Evolutionary conservation across 148 eudicot genomes (phyloP), one percentile per base, ranked within the genome.

Genomic region (Nyssa sinensis): DNA sequence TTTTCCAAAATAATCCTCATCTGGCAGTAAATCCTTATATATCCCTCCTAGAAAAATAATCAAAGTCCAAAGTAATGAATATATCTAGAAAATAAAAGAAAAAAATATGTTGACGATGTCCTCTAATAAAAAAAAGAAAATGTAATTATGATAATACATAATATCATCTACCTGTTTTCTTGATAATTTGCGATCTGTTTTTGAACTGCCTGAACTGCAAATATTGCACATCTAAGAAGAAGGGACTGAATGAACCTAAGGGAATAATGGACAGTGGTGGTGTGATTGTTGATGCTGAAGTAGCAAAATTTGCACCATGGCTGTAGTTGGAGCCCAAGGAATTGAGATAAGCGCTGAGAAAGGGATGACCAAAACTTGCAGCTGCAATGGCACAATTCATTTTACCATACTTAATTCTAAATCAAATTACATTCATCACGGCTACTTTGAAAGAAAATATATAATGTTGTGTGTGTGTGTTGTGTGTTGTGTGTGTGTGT

Each of bases 1-100:
- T 13, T 71, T 60, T 16, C 72, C 27, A 73, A 86, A 86, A 75
- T 79, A 57, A 9, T 81, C 80, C 47, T 77, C 82, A 64, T 72
- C 64, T 1, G 89, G 86, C 77, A 86, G 25, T 13, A 81, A 27
- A 25, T 44, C 77, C 68, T 71, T 63, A 55, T 72, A 85, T 19
- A 78, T 68, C 21, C 80, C 83, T 28, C 87, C 84, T 67, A 23
- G 57, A 63, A 28, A 11, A 31, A 8, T 63, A 7, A 63, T 63
- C 12, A 14, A 30, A 25, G 25, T 24, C 0, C 32, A 37, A 0
- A 44, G 11, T 44, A 44, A 44, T 1, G 17, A 10, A 13, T 44
- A 5, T 0, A 5, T 0, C 16, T 44, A 44, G 51, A 44, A 44
- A 44, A 0, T 44, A 0, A 44, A 44, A 44, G 51, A 44, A 17